Evolutionary conservation across 305 asterid species (phyloP).

Genomic region (Fraxinus platypoda): DNA sequence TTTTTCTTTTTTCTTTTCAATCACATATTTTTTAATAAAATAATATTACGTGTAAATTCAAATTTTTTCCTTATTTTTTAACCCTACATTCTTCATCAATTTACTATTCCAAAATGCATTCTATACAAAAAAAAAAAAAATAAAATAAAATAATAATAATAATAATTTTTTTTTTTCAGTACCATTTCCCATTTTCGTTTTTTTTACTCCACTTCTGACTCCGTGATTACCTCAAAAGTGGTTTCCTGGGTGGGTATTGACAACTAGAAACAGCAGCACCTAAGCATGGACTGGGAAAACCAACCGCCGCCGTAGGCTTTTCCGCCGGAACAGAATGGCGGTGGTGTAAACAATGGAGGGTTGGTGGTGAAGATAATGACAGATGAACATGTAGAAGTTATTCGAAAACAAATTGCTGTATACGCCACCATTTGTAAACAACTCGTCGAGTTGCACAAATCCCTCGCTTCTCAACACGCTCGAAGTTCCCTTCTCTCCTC

Average conservation of each 20-base stretch:
- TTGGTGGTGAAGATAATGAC: constrained; percentile 92
- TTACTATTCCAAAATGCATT: no score
- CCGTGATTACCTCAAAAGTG: background rate
- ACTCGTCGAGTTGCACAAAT: constrained; percentile 82
- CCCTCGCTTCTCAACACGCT: constrained; percentile 85
- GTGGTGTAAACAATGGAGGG: constrained; percentile 35
- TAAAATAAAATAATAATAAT: no score
- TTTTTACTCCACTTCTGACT: background rate
- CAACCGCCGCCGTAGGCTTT: constrained; percentile 30
- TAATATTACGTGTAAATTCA: no score
- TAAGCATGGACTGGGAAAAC: constrained; percentile 75
- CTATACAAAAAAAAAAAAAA: no score
- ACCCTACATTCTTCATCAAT: no score
- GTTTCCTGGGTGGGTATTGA: background rate
- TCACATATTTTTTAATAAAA: no score
- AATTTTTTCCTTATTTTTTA: no score
- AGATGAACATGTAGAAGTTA: constrained; percentile 84
- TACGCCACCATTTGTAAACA: constrained; percentile 86
- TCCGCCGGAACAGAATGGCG: constrained; percentile 47
- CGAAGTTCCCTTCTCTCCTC: constrained; percentile 39
- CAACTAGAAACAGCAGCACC: background rate
- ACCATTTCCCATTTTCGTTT: no score
- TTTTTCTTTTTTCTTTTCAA: no score
- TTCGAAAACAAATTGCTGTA: constrained; percentile 86
- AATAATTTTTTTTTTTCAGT: no score